These are phyloP conservation scores for Eucalyptus leucophloia DNA, from an alignment of 345 rosid species.

Conservation along the genomic window DNA sequence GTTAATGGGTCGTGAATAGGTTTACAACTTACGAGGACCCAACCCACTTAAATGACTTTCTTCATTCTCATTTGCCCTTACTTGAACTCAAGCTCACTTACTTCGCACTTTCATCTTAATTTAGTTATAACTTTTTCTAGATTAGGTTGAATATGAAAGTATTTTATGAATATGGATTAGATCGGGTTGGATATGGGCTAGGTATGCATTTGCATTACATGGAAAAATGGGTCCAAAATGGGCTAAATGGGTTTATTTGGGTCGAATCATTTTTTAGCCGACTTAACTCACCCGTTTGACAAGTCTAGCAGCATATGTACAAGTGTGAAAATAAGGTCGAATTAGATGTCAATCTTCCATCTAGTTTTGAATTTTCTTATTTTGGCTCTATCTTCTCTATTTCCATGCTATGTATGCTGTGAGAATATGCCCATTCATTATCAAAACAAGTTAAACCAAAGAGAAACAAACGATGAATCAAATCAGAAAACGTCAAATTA, in stretches of 20 bases:
- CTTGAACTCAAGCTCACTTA: not conserved
- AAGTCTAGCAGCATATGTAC: not conserved
- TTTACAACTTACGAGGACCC: not conserved
- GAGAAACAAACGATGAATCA: not conserved
- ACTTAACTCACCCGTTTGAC: not conserved
- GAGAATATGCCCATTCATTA: not conserved
- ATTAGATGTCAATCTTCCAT: not conserved
- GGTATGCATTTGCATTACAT: not conserved
- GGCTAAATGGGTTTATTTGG: rapidly evolving
- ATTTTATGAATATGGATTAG: not conserved
- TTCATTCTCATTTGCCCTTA: not conserved
- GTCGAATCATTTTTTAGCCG: not conserved
- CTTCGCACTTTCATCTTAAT: not conserved
- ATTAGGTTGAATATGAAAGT: not conserved
- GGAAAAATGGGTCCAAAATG: not conserved
- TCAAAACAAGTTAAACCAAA: not conserved
- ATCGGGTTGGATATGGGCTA: too few relatives aligned
- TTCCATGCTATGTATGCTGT: not conserved
- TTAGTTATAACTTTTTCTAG: not conserved
- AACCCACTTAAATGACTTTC: not conserved
- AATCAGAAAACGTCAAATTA: not conserved
- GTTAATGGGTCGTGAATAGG: not conserved
- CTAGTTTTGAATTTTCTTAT: not conserved
- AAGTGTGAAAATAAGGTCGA: not conserved
- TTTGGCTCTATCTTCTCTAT: not conserved